These are phyloP conservation scores for Hyphodiscus hymeniophilus DNA, from an alignment of 495 filamentous ascomycete genomes.

Conservation along the genomic window DNA sequence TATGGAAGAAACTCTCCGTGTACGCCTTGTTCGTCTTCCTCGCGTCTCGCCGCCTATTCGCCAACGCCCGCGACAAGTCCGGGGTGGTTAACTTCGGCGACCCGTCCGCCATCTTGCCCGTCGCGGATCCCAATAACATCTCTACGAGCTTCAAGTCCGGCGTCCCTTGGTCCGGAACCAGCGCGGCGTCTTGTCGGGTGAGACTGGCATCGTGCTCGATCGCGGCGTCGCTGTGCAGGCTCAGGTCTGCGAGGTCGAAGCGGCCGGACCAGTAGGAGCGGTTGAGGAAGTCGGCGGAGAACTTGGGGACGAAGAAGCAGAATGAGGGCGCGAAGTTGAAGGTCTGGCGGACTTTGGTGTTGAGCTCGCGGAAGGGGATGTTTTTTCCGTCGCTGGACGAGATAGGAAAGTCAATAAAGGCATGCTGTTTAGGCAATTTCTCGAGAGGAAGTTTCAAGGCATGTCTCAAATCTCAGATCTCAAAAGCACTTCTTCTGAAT, in stretches of 20 bases:
- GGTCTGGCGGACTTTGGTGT: conserved; percentile 25
- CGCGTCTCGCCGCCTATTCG: conserved; percentile 9
- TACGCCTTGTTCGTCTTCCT: conserved; percentile 13
- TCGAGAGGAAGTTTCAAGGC: too few relatives aligned
- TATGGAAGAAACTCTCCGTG: conserved; percentile 13
- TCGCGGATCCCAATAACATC: conserved; percentile 2
- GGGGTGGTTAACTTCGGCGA: conserved; percentile 5
- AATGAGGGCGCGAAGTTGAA: conserved; percentile 23
- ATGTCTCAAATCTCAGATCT: too few relatives aligned
- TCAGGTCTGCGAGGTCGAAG: conserved; percentile 28
- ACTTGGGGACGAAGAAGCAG: conserved; percentile 17
- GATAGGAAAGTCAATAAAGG: too few relatives aligned
- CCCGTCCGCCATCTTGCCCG: conserved; percentile 2
- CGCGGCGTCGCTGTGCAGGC: conserved; percentile 27
- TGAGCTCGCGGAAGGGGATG: conserved; percentile 25
- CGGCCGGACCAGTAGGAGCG: conserved; percentile 18
- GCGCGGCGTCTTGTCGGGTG: conserved; percentile 24
- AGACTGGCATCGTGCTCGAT: conserved; percentile 33
- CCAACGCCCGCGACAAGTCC: conserved; percentile 8
- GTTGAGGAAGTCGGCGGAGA: conserved; percentile 22
- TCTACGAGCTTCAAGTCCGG: conserved; percentile 10
- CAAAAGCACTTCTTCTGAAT: too few relatives aligned
- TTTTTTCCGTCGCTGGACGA: conserved; percentile 30
- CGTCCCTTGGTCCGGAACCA: conserved; percentile 10
- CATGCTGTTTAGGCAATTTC: too few relatives aligned